phyloP scores from a whole-genome alignment of 495 filamentous ascomycete species.

The Penicillium egyptiacum region DNA sequence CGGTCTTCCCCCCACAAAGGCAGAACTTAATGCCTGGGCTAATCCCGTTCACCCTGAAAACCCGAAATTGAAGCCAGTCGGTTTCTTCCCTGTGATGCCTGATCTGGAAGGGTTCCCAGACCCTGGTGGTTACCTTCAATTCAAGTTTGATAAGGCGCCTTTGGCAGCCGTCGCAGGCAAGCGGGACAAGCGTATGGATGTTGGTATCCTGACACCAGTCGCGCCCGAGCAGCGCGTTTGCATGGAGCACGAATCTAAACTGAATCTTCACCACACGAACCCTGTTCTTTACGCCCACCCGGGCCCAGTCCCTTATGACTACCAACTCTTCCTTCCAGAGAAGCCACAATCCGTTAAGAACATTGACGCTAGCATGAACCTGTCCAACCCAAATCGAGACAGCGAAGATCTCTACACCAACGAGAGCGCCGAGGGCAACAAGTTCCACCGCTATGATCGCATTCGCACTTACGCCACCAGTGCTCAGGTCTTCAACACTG shows the following conservation, averaged over 20 bases:
- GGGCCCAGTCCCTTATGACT: slow-evolving; percentile 64
- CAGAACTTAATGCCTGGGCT: slow-evolving; percentile 67
- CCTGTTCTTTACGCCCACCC: slow-evolving; percentile 61
- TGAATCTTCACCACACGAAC: slow-evolving; percentile 61
- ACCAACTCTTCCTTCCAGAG: slow-evolving; percentile 75
- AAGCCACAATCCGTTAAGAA: slow-evolving; percentile 53
- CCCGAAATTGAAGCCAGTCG: slow-evolving; percentile 72
- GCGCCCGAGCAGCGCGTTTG: slow-evolving; percentile 49
- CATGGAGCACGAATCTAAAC: slow-evolving; percentile 50
- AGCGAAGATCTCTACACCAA: slow-evolving; percentile 65
- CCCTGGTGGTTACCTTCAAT: slow-evolving; percentile 77
- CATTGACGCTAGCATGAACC: slow-evolving; percentile 72
- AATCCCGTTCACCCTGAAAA: slow-evolving; percentile 80
- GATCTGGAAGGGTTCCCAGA: slow-evolving; percentile 90
- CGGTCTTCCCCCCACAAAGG: slow-evolving; percentile 54
- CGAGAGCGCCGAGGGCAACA: slow-evolving; percentile 42
- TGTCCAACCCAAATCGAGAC: slow-evolving; percentile 67
- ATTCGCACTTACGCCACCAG: slow-evolving; percentile 83
- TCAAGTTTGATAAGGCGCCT: slow-evolving; percentile 87
- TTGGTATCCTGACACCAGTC: slow-evolving; percentile 71
- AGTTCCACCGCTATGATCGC: slow-evolving; percentile 70
- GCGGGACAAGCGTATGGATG: slow-evolving; percentile 81
- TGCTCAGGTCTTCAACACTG: slow-evolving; percentile 59
- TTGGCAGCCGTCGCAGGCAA: slow-evolving; percentile 51
- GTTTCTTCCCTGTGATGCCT: slow-evolving; percentile 78